Evolutionary conservation across 352 stramenopile species (phyloP), one percentile per base, ranked within the genome.

Genomic region (Phytophthora fragariae): DNA sequence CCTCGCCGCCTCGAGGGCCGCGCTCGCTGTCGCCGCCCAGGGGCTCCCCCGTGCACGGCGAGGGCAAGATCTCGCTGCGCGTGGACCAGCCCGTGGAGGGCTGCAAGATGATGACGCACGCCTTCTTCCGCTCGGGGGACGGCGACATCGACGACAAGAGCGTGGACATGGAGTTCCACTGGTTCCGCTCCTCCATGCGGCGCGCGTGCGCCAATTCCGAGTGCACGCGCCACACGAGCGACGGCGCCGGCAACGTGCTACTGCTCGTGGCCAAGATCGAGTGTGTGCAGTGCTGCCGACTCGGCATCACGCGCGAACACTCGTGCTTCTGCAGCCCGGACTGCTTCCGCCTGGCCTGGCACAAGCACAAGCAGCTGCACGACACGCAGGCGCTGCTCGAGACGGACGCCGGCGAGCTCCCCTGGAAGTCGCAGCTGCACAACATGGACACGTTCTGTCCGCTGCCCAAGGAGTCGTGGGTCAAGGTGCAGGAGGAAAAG

Each of bases 11-110:
- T 31, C 76, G 65, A 58, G 53, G 35, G 2, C 69, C 69, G 5
- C 73, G 73, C 17, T 80, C 69, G 6, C 29, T 80, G 29, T 91
- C 83, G 58, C 79, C 85, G 37, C 72, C 77, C 15, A 88, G 77
- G 63, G 83, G 81, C 10, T 93, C 84, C n/a, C 84, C 84, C 31
- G 64, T 89, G 59, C 72, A 81, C 54, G 81, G 83, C n/a, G 85
- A 93, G 65, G 83, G 83, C 53, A 87, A 89, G 70, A 91, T 93
- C 65, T 93, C 86, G 27, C 72, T 93, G 57, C 84, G 86, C 27
- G 84, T 93, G 24, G 86, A 93, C 62, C 86, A 93, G 70, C 86
- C 86, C 3, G 84, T 93, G 35, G 84, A 90, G 59, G 78, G 81
- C 57, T 93, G 86, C 66, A 71, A 75, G 54, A 86, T 93, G 62